Percentiles rank a stretch among this genome's conserved stretches.
phyloP scores from a whole-genome alignment of 2,329 filamentous ascomycete genomes.

The Fusarium drepaniforme region DNA sequence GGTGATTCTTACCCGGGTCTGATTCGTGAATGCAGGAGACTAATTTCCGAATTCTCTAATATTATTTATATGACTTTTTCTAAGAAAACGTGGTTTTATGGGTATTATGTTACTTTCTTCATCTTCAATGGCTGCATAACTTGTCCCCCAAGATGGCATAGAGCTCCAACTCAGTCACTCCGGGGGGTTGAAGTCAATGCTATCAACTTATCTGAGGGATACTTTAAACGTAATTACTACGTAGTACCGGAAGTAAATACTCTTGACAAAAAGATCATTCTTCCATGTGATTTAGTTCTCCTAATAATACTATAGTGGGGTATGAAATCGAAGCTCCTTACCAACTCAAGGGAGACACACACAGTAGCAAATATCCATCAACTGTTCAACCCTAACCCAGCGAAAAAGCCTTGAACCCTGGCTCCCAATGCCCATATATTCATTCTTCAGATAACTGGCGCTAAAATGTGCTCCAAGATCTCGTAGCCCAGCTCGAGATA shows the following conservation, averaged over 20 bases:
- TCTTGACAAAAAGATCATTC: too few relatives aligned
- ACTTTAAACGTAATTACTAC: too few relatives aligned
- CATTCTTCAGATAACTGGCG: slow-evolving; percentile 58
- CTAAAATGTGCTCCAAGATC: slow-evolving; percentile 66
- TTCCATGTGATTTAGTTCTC: too few relatives aligned
- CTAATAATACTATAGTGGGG: too few relatives aligned
- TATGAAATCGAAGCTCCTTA: neutral
- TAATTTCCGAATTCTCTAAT: neutral
- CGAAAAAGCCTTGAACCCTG: neutral
- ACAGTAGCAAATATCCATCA: neutral
- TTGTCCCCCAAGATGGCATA: too few relatives aligned
- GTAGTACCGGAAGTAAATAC: too few relatives aligned
- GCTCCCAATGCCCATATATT: neutral
- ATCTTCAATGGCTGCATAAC: neutral
- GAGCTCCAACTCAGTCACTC: too few relatives aligned
- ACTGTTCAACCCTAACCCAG: neutral
- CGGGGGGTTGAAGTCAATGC: too few relatives aligned
- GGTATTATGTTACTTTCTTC: neutral
- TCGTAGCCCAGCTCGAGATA: slow-evolving; percentile 66
- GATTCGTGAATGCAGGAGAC: neutral
- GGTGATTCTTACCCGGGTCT: neutral
- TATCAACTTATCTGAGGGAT: too few relatives aligned
- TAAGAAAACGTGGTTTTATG: neutral
- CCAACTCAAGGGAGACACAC: neutral
- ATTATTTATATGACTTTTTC: neutral